phyloP scores from a whole-genome alignment of 345 rosid species.

The Camelina laxa region DNA sequence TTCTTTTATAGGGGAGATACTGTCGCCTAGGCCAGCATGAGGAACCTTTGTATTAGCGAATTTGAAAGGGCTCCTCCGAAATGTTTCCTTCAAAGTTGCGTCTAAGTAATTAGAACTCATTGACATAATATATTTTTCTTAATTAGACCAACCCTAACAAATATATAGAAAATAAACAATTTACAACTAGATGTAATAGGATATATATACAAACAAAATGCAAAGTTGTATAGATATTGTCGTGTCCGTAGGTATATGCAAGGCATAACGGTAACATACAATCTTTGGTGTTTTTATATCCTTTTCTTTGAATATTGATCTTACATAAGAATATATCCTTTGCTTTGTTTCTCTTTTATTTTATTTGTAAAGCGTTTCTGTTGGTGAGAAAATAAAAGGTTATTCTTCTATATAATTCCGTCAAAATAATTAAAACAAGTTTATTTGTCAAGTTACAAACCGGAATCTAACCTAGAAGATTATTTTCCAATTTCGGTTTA shows the following conservation, averaged over 20 bases:
- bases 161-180: neutral
- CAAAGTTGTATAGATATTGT: neutral
- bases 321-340: constrained; percentile 32
- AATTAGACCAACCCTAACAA: neutral
- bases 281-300: constrained; percentile 14
- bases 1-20: constrained; percentile 22
- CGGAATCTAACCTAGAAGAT: neutral
- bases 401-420: neutral
- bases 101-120: constrained; percentile 33
- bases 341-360: constrained; percentile 34
- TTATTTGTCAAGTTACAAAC: neutral
- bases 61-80: constrained; percentile 38
- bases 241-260: constrained; percentile 16
- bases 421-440: neutral
- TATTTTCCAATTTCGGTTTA: neutral
- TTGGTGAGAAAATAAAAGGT: neutral
- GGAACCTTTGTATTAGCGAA: constrained; percentile 35
- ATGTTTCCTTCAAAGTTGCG: constrained; percentile 19
- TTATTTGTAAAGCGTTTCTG: neutral
- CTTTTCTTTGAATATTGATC: constrained; percentile 29
- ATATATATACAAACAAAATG: neutral
- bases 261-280: constrained; percentile 27
- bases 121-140: neutral
- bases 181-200: neutral
- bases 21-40: constrained; percentile 31